Evolutionary conservation across 352 stramenopile species (phyloP).

Genomic region (Pythium periplocum): DNA sequence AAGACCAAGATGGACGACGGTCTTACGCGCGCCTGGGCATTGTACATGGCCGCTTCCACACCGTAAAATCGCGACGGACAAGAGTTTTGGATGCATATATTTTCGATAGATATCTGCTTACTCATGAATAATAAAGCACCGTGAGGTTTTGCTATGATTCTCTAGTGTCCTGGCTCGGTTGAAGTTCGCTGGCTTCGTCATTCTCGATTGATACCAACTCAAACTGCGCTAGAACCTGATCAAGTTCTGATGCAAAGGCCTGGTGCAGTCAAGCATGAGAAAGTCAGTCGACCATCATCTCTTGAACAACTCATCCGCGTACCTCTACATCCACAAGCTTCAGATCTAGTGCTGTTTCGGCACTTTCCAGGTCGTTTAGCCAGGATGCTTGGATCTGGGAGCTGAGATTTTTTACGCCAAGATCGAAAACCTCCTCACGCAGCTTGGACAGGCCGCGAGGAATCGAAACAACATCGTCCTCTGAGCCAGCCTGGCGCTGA

Average conservation of each 20-base stretch:
- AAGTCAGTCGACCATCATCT: no score
- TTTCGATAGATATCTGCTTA: not conserved
- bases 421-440: conserved; percentile 42
- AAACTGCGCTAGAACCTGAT: no score
- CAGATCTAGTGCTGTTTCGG: conserved; percentile 36
- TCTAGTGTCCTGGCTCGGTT: no score
- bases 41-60: conserved; percentile 58
- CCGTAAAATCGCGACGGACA: conserved; percentile 43
- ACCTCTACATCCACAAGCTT: conserved; percentile 47
- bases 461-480: not conserved
- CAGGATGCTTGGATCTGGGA: conserved; percentile 20
- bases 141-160: not conserved
- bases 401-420: conserved; percentile 44
- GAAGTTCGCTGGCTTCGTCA: no score
- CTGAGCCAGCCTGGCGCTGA: conserved; percentile 3
- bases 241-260: no score
- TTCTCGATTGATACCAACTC: no score
- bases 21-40: conserved; percentile 46
- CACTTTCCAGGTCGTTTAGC: conserved; percentile 30
- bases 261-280: no score
- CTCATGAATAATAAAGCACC: not conserved
- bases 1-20: conserved; percentile 55
- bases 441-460: conserved; percentile 20
- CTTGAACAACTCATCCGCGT: not conserved
- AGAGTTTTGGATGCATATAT: conserved; percentile 15